These are phyloP conservation scores for Podaxis sp. DNA, from an alignment of 768 basidiomycete species.

Conservation along the genomic window DNA sequence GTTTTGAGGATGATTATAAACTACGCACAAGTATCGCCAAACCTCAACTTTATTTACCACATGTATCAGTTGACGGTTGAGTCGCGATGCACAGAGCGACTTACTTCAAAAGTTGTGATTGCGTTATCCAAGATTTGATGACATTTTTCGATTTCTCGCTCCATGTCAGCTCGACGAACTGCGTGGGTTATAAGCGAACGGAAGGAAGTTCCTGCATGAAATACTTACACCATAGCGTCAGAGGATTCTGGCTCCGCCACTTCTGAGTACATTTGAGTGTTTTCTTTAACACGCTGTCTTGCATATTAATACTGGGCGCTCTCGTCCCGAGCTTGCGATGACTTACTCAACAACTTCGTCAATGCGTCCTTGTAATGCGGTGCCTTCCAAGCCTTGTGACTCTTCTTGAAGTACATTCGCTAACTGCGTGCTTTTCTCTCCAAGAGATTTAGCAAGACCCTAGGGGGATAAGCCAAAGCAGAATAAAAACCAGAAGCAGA, in stretches of 20 bases:
- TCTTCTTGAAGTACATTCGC: constrained; percentile 40
- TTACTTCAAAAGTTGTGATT: not conserved
- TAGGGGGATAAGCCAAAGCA: constrained; percentile 18
- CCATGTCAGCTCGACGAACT: not conserved
- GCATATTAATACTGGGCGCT: not conserved
- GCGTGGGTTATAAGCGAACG: not conserved
- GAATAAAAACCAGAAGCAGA: not conserved
- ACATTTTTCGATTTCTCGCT: not conserved
- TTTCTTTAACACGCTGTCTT: not conserved
- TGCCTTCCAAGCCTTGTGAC: constrained; percentile 34
- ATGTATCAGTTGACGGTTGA: not conserved
- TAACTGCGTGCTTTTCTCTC: constrained; percentile 38
- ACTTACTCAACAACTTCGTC: constrained; percentile 46
- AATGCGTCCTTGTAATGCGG: constrained; percentile 34
- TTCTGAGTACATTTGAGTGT: not conserved
- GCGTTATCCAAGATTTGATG: not conserved
- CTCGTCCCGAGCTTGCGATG: not conserved
- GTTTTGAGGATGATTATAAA: not conserved
- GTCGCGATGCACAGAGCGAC: not conserved
- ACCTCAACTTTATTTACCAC: not conserved
- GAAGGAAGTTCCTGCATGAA: not conserved
- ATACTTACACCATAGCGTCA: not conserved
- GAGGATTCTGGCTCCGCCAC: not conserved
- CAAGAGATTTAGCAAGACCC: constrained; percentile 42
- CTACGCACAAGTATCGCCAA: not conserved